These are phyloP conservation scores for Hanseniaspora jakobsenii DNA, from an alignment of 805 yeast species.

Conservation along the genomic window DNA sequence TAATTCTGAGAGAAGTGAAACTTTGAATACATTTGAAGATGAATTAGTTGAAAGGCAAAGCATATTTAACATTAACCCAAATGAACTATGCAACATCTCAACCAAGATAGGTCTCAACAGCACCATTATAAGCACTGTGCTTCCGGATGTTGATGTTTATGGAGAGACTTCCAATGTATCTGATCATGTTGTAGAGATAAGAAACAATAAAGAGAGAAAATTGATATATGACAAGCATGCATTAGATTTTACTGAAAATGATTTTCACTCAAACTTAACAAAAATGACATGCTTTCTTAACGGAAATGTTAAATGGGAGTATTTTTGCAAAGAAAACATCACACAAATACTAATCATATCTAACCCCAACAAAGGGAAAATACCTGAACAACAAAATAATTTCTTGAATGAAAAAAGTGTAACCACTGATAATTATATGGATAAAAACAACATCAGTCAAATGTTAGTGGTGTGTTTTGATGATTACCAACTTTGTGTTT, in stretches of 20 bases:
- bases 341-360: conserved; percentile 35
- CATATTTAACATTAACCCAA: conserved; percentile 35
- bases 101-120: conserved; percentile 28
- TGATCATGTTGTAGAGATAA: conserved; percentile 25
- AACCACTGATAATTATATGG: too few species aligned
- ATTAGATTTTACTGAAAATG: conserved; percentile 4
- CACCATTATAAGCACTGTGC: conserved; percentile 25
- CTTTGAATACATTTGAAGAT: too few species aligned
- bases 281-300: conserved; percentile 27
- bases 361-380: too few species aligned
- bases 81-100: conserved; percentile 26
- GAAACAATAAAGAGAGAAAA: conserved; percentile 29
- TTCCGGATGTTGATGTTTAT: conserved; percentile 23
- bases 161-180: conserved; percentile 27
- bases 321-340: conserved; percentile 32
- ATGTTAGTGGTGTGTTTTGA: conserved; percentile 36
- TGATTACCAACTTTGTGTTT: conserved; percentile 30
- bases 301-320: conserved; percentile 31
- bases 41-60: conserved; percentile 30
- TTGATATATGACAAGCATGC: conserved; percentile 16
- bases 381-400: conserved; percentile 34
- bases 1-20: too few species aligned
- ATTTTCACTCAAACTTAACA: conserved; percentile 26
- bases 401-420: too few species aligned
- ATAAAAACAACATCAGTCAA: too few species aligned